Evolutionary conservation across 164 flowering plant species (phyloP).

Genomic region (Umbellularia californica): DNA sequence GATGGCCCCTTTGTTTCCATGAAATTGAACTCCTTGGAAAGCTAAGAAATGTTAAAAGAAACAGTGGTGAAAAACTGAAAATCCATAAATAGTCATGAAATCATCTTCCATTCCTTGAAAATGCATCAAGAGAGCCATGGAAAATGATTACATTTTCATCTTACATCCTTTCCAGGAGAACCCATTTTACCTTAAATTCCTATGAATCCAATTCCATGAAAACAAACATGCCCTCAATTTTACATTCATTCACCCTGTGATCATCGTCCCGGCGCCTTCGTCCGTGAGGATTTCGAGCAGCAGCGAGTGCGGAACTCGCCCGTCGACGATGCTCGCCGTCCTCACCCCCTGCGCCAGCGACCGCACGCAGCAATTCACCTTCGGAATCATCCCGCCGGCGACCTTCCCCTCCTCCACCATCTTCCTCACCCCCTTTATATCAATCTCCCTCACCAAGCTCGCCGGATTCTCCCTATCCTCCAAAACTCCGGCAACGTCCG

Average conservation of each 20-base stretch:
- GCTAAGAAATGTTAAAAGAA: too few relatives aligned
- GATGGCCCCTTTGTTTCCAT: too few relatives aligned
- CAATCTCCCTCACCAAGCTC: constrained; percentile 77
- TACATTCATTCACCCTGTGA: constrained; percentile 45
- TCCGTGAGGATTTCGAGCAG: constrained; percentile 82
- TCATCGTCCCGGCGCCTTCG: constrained; percentile 95
- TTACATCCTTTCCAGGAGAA: too few relatives aligned
- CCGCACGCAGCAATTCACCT: constrained; percentile 76
- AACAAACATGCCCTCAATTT: background rate
- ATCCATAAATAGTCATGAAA: too few relatives aligned
- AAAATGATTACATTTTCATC: too few relatives aligned
- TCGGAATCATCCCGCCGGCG: constrained; percentile 97
- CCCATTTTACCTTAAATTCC: too few relatives aligned
- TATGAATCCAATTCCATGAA: too few relatives aligned
- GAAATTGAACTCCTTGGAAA: too few relatives aligned
- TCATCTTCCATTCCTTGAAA: too few relatives aligned
- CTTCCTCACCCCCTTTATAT: constrained; percentile 72
- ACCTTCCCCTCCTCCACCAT: constrained; percentile 76
- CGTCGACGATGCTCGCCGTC: constrained; percentile 89
- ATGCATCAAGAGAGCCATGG: too few relatives aligned
- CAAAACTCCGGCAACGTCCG: constrained; percentile 82
- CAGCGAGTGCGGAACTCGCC: constrained; percentile 71
- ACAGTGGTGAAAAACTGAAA: too few relatives aligned
- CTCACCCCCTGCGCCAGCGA: constrained; percentile 83
- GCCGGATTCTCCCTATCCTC: constrained; percentile 49